These are phyloP conservation scores for Coemansia umbellata DNA, from an alignment of 192 early-diverging fungal genomes.

Conservation along the genomic window DNA sequence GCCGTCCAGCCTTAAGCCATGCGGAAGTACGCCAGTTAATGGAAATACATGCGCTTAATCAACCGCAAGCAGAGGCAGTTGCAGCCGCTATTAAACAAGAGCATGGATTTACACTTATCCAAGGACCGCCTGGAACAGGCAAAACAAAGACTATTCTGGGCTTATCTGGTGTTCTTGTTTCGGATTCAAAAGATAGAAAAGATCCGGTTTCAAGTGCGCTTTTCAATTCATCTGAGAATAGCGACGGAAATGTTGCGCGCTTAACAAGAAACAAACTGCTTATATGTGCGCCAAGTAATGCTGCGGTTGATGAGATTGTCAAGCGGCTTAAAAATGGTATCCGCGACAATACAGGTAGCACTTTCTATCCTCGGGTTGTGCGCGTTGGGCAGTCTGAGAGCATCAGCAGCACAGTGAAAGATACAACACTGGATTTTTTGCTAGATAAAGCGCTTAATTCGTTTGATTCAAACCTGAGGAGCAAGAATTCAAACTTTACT, in stretches of 20 bases:
- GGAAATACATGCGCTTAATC: constrained; percentile 75
- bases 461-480: neutral
- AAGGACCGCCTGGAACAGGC: constrained; percentile 70
- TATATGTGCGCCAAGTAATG: constrained; percentile 94
- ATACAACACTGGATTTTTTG: constrained; percentile 68
- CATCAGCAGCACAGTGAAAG: constrained; percentile 68
- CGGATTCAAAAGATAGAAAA: neutral
- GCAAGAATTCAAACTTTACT: neutral
- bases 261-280: constrained; percentile 59
- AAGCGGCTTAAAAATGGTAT: constrained; percentile 81
- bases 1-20: constrained; percentile 19
- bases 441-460: constrained; percentile 60
- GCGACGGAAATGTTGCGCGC: neutral
- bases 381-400: constrained; percentile 74
- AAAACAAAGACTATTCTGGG: constrained; percentile 92
- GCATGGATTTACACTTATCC: constrained; percentile 84
- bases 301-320: constrained; percentile 93
- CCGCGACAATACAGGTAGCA: constrained; percentile 45
- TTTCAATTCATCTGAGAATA: neutral
- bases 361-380: constrained; percentile 69
- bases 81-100: constrained; percentile 57
- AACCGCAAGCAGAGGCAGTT: constrained; percentile 88
- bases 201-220: too few relatives aligned
- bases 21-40: constrained; percentile 49
- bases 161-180: constrained; percentile 65